These are phyloP conservation scores for Leucogyrophana mollusca DNA, from an alignment of 768 basidiomycete genomes.

Conservation along the genomic window DNA sequence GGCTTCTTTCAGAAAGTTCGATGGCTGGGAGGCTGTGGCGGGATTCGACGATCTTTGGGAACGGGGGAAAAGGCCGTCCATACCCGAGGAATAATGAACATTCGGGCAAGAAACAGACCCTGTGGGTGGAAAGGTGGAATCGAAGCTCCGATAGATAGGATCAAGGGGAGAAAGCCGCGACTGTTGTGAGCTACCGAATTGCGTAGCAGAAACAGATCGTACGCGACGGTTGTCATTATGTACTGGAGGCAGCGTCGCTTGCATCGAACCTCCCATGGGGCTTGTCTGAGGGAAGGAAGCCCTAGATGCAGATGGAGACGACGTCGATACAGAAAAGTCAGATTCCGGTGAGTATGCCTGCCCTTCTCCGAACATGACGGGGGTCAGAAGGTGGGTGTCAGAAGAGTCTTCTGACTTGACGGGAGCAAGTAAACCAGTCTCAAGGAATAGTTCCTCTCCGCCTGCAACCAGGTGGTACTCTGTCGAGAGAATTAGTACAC, in stretches of 20 bases:
- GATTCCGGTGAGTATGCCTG: slow-evolving; percentile 26
- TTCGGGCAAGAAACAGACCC: slow-evolving; percentile 24
- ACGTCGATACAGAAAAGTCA: slow-evolving; percentile 29
- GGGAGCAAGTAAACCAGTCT: slow-evolving; percentile 43
- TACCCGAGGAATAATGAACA: slow-evolving; percentile 22
- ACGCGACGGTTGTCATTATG: slow-evolving; percentile 29
- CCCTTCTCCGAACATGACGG: slow-evolving; percentile 32
- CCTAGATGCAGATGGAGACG: slow-evolving; percentile 24
- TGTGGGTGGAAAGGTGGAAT: slow-evolving; percentile 20
- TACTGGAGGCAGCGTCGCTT: slow-evolving; percentile 24
- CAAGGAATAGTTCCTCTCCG: slow-evolving; percentile 67
- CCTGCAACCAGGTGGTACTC: slow-evolving; percentile 81
- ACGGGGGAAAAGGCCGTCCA: slow-evolving; percentile 10
- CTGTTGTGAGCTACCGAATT: slow-evolving; percentile 22
- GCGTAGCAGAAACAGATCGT: slow-evolving; percentile 29
- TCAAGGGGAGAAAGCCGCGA: slow-evolving; percentile 31
- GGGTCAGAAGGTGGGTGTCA: slow-evolving; percentile 40
- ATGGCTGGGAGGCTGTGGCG: slow-evolving; percentile 3
- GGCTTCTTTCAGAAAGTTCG: slow-evolving; percentile 8
- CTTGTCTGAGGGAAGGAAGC: slow-evolving; percentile 21
- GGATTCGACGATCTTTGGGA: neutral
- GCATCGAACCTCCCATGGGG: slow-evolving; percentile 20
- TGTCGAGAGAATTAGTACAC: slow-evolving; percentile 22
- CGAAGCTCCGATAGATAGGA: slow-evolving; percentile 27
- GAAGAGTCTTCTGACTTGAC: slow-evolving; percentile 57